Conservation (phyloP, 495 filamentous ascomycete species). For the Cercophora newfieldiana region DNA sequence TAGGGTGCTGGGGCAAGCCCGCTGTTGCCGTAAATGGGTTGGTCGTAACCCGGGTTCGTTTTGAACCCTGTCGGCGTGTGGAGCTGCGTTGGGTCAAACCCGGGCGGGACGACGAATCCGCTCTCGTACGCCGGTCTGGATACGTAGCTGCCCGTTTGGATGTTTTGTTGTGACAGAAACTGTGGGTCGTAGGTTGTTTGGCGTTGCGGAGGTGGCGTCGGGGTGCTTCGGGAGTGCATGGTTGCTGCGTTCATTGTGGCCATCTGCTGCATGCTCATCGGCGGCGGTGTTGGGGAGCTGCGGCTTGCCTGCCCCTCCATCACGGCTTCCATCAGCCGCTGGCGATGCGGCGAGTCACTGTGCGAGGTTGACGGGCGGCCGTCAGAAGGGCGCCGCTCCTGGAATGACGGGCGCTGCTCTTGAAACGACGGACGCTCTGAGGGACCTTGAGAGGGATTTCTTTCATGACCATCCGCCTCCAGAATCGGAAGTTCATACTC, state of each 20-base stretch:
- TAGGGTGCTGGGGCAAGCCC: constrained; percentile 41
- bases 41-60: constrained; percentile 41
- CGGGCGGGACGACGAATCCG: constrained; percentile 31
- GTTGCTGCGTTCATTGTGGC: constrained; percentile 37
- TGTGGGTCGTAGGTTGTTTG: constrained; percentile 38
- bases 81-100: constrained; percentile 31
- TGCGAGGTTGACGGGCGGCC: constrained; percentile 45
- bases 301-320: constrained; percentile 37
- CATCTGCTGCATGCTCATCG: constrained; percentile 35
- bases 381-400: constrained; percentile 33
- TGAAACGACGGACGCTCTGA: constrained; percentile 20
- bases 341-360: constrained; percentile 45
- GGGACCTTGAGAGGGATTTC: constrained; percentile 13
- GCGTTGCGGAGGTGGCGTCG: constrained; percentile 46
- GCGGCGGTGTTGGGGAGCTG: constrained; percentile 47
- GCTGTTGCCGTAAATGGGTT: constrained; percentile 41
- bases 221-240: constrained; percentile 38
- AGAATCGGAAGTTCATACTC: constrained; percentile 51
- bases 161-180: constrained; percentile 33
- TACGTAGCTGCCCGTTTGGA: constrained; percentile 25
- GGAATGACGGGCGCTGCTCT: constrained; percentile 32
- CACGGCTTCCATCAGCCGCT: constrained; percentile 43
- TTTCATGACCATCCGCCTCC: constrained; percentile 28
- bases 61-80: constrained; percentile 24
- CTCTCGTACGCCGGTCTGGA: constrained; percentile 46